Evolutionary conservation across 192 early-diverging fungal genomes (phyloP).

Genomic region (Backusella australiensis): DNA sequence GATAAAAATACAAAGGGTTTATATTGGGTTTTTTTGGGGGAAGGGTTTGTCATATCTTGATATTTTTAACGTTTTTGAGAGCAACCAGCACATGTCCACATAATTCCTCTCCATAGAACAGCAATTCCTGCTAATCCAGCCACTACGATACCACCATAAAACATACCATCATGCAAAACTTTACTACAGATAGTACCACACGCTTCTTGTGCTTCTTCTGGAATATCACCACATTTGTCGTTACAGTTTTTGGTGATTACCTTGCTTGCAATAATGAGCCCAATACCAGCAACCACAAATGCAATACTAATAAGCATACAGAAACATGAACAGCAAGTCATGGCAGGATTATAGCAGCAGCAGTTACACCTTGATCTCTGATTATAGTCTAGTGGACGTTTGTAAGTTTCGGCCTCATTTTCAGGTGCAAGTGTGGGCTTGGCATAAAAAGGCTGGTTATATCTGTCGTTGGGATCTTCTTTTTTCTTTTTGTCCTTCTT

Average conservation of each 20-base stretch:
- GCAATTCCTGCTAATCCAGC: slow-evolving; percentile 29
- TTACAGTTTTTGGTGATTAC: slow-evolving; percentile 26
- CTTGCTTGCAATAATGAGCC: slow-evolving; percentile 25
- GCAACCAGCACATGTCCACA: slow-evolving; percentile 29
- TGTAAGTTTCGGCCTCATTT: slow-evolving; percentile 25
- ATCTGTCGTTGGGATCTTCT: slow-evolving; percentile 1
- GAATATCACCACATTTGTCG: slow-evolving; percentile 13
- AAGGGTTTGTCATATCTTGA: not conserved
- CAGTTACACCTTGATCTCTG: slow-evolving; percentile 15
- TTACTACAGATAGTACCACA: slow-evolving; percentile 26
- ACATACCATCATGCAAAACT: slow-evolving; percentile 25
- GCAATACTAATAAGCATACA: slow-evolving; percentile 28
- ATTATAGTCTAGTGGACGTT: not conserved
- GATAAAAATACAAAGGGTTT: not conserved
- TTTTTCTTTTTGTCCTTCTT: slow-evolving; percentile 1
- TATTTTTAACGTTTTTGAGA: not conserved
- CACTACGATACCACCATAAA: slow-evolving; percentile 35
- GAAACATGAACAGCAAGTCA: slow-evolving; percentile 36
- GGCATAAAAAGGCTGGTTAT: not conserved
- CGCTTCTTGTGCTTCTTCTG: not conserved
- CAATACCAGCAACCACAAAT: slow-evolving; percentile 35
- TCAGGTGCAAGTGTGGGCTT: slow-evolving; percentile 18
- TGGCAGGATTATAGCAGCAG: slow-evolving; percentile 26
- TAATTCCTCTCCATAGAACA: slow-evolving; percentile 23
- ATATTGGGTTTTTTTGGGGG: not conserved